Conservation (phyloP, 2,329 filamentous ascomycete species). For the Botrytis pseudocinerea region DNA sequence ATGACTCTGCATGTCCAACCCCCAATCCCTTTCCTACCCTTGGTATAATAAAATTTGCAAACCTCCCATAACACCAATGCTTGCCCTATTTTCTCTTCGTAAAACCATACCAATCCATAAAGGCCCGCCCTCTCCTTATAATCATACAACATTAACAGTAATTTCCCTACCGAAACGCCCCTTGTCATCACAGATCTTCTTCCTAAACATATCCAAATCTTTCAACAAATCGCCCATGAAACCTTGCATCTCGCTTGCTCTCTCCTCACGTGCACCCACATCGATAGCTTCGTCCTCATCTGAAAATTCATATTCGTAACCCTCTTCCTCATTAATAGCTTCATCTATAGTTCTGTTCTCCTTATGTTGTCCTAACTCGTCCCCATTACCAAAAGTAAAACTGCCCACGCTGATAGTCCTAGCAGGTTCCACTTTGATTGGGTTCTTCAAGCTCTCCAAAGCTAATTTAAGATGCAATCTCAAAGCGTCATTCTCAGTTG, state of each 20-base stretch:
- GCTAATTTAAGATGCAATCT: slow-evolving; percentile 85
- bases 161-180: slow-evolving; percentile 53
- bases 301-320: slow-evolving; percentile 44
- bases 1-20: slow-evolving; percentile 4
- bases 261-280: slow-evolving; percentile 52
- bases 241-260: slow-evolving; percentile 70
- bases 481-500: slow-evolving; percentile 87
- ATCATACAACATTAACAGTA: background rate
- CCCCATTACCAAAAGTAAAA: slow-evolving; percentile 28
- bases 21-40: background rate
- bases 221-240: slow-evolving; percentile 81
- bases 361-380: slow-evolving; percentile 37
- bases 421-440: slow-evolving; percentile 61
- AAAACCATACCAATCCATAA: background rate
- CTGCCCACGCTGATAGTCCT: slow-evolving; percentile 33
- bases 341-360: slow-evolving; percentile 36
- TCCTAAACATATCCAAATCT: slow-evolving; percentile 77
- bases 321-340: slow-evolving; percentile 2
- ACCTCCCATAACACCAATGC: slow-evolving; percentile 19
- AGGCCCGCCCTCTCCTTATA: background rate
- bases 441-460: slow-evolving; percentile 83
- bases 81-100: background rate
- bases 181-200: slow-evolving; percentile 84
- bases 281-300: slow-evolving; percentile 61
- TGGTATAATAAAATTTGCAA: slow-evolving; percentile 22